Percentiles rank a stretch among this genome's conserved stretches.
Evolutionary conservation across 2,329 filamentous ascomycete species (phyloP).

Genomic region (Alternaria sp.): DNA sequence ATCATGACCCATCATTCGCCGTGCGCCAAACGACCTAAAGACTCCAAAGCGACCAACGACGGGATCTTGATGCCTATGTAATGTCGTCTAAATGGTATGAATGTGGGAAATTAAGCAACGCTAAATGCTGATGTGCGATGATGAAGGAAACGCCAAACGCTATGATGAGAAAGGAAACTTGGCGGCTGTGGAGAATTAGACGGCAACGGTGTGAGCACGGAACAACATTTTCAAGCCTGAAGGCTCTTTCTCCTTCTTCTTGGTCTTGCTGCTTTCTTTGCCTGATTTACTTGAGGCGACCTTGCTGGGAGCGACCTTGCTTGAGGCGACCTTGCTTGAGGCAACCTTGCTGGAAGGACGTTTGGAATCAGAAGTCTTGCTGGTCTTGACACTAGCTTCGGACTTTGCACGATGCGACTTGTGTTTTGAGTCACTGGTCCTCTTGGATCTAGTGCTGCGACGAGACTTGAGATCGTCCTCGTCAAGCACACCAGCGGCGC

Average conservation of each 20-base stretch:
- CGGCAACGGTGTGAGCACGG: slow-evolving; percentile 40
- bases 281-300: slow-evolving; percentile 36
- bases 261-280: slow-evolving; percentile 35
- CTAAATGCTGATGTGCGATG: slow-evolving; percentile 23
- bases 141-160: slow-evolving; percentile 24
- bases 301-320: slow-evolving; percentile 8
- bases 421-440: slow-evolving; percentile 35
- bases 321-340: slow-evolving; percentile 12
- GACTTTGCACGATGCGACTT: slow-evolving; percentile 44
- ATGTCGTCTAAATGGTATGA: slow-evolving; percentile 23
- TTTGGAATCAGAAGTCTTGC: slow-evolving; percentile 23
- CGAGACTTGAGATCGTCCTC: slow-evolving; percentile 58
- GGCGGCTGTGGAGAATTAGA: slow-evolving; percentile 11
- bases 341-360: slow-evolving; percentile 13
- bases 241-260: slow-evolving; percentile 55
- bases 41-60: slow-evolving; percentile 12
- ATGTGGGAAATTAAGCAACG: slow-evolving; percentile 17
- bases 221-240: slow-evolving; percentile 56
- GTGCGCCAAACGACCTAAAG: slow-evolving; percentile 12
- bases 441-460: slow-evolving; percentile 35
- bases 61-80: slow-evolving; percentile 13
- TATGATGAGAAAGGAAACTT: slow-evolving; percentile 18
- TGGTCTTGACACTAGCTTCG: slow-evolving; percentile 38
- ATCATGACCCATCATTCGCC: slow-evolving; percentile 7
- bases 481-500: slow-evolving; percentile 57